Evolutionary conservation across 129 eudicot species (phyloP), one percentile per base, ranked within the genome.

Genomic region (Gnaphalium uliginosum): DNA sequence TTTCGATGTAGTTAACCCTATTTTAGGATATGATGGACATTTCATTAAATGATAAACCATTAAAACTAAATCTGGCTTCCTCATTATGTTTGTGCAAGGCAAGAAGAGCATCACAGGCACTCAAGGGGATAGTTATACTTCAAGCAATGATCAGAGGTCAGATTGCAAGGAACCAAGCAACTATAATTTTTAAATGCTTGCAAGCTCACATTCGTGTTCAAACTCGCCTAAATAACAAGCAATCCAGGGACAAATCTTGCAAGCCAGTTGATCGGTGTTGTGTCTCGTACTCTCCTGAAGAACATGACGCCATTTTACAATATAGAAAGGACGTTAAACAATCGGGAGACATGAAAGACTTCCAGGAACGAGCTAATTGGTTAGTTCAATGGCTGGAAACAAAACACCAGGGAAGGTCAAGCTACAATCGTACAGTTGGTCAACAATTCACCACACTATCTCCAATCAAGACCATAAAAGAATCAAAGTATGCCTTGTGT

Each of bases 111-210:
- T n/a, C 21, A 29, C 10, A 64, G 23, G 23, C 96, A 13, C 87
- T 89, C 1, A 87, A 82, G 76, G 99, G 97, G 85, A 83, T 91
- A 39, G 97, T 89, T 72, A 91, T 79, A 79, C 96, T 91, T 62
- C 97, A 94, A 86, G 97, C 97, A 48, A 66, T 91, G 64, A 85
- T 91, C 67, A 88, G 99, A 73, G 99, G 96, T 46, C 96, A 90
- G 24, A 91, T 82, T 32, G 92, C 83, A n/a, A 54, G 97, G 53
- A 91, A 87, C 68, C 99, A 87, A 83, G 93, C 93, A 14, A 88
- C 78, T 66, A 71, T 82, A 72, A 85, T 96, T 4, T 74, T 90
- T 37, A 83, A 66, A 85, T 90, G 96, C 82, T 88, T 90, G 93
- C 92, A 89, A 22, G 86, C 97, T 10, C 84, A 90, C 50, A 74